Evolutionary conservation across 1,139 yeast genomes (phyloP).

Genomic region (Candida mesenterica): DNA sequence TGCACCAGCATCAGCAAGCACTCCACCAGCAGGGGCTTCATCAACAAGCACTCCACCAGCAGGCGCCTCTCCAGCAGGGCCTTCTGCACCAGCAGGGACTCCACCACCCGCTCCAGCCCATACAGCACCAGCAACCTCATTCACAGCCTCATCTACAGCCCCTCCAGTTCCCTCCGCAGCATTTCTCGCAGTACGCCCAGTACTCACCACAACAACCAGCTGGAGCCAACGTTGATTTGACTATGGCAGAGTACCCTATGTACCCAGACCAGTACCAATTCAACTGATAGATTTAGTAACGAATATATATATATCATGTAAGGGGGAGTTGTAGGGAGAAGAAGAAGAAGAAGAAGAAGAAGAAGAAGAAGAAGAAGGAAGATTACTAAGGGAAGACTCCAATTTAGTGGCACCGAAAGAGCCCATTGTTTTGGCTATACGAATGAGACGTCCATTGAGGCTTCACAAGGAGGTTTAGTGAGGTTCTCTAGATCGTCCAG

Average conservation of each 20-base stretch:
- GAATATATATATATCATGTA: background rate
- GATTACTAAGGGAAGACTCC: no score
- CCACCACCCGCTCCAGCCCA: conserved; percentile 3
- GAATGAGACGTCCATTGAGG: no score
- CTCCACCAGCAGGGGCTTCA: conserved; percentile 25
- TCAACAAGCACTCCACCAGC: conserved; percentile 18
- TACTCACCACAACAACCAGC: conserved; percentile 1
- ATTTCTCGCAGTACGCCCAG: conserved; percentile 1
- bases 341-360: no score
- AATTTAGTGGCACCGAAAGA: no score
- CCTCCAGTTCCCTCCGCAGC: background rate
- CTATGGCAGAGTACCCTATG: conserved; percentile 3
- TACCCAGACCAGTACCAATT: conserved; percentile 4
- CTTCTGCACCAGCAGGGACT: no score
- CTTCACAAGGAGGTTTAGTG: no score
- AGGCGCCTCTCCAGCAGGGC: conserved; percentile 7
- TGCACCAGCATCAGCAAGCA: conserved; percentile 16
- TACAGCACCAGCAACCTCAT: conserved; percentile 3
- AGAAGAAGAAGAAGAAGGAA: no score
- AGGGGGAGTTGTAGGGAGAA: background rate
- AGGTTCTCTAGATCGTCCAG: no score
- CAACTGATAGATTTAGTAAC: background rate
- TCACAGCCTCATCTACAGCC: background rate
- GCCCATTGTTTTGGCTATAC: no score
- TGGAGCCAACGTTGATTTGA: conserved; percentile 2